Base-by-base conservation (phyloP, 2,329 filamentous ascomycete species). In the Apiospora phragmitis region DNA sequence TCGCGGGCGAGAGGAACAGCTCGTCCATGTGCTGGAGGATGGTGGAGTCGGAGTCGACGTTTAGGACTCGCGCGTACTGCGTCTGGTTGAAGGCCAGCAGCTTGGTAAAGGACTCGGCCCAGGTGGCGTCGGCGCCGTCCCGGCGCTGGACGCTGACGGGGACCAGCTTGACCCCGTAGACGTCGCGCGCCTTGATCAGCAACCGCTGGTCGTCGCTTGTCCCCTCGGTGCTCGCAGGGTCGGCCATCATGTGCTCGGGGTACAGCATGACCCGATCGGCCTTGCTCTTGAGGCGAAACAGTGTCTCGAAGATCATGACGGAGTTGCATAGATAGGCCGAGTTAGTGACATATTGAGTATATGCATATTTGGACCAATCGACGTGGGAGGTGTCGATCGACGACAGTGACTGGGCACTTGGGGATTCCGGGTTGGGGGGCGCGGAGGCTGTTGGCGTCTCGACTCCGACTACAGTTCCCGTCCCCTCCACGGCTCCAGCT, bases 71-170 rank as follows among this genome's bases (percentile, higher is more conserved):
- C 16, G 77, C 71, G 49, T 92, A 93, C 70, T 90, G 84, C 0
- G 87, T 88, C 68, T 92, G 88, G 71, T 90, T 90, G 77, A 93
- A 93, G 2, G 90, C 89, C 26, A 92, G 85, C 43, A 93, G 85
- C 77, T 94, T 93, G 29, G 90, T 91, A 75, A 89, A 90, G 2
- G 88, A 90, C 45, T 88, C 86, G 70, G 89, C 87, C 90, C 90
- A 92, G 1, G 89, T 89, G 24, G 81, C 83, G 69, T 84, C 83
- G 29, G 71, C 73, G 14, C 79, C 78, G 7, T 78, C 45, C 29
- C 79, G 78, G 62, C 78, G 78, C 68, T 85, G 82, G 8, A 86
- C 72, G 12, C 80, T 72, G 2, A 87, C 78, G 0, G 84, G 84
- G 0, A 78, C 76, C 1, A 87, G 73, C 67, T 81, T 85, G 18